A percentile compares a stretch with the other conserved stretches of the same genome.
phyloP scores from a whole-genome alignment of 306 rosid genomes.

The Glycyrrhiza uralensis region DNA sequence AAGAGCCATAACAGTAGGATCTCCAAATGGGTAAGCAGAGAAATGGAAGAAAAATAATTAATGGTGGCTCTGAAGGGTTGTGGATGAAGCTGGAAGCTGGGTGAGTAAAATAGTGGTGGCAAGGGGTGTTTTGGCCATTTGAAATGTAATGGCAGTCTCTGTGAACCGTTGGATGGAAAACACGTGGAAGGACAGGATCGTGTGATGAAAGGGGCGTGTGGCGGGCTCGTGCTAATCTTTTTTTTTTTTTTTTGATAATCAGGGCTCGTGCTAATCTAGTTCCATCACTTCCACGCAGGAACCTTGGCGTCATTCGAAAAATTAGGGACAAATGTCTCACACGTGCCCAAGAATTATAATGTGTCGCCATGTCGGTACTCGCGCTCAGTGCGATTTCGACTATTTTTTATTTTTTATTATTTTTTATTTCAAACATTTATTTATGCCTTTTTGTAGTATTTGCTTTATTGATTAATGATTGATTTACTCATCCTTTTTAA shows the following conservation, averaged over 20 bases:
- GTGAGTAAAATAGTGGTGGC: neutral
- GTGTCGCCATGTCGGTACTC: neutral
- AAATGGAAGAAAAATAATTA: conserved; percentile 9
- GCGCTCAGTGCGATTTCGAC: neutral
- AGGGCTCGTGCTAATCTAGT: conserved; percentile 49
- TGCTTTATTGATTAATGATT: too few species aligned
- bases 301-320: neutral
- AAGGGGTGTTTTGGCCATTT: conserved; percentile 23
- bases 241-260: too few species aligned
- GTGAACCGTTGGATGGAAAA: conserved; percentile 25
- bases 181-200: conserved; percentile 20
- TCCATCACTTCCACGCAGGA: conserved; percentile 9
- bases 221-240: conserved; percentile 48
- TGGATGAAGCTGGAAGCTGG: neutral
- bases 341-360: neutral
- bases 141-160: neutral
- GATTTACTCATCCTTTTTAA: too few species aligned
- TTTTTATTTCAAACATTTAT: too few species aligned
- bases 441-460: too few species aligned
- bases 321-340: conserved; percentile 21
- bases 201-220: conserved; percentile 52
- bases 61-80: neutral
- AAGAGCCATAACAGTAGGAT: conserved; percentile 31
- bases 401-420: too few species aligned
- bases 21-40: neutral